Base-by-base conservation (phyloP, 169 alveolate species). In the Plasmodium vivax region DNA sequence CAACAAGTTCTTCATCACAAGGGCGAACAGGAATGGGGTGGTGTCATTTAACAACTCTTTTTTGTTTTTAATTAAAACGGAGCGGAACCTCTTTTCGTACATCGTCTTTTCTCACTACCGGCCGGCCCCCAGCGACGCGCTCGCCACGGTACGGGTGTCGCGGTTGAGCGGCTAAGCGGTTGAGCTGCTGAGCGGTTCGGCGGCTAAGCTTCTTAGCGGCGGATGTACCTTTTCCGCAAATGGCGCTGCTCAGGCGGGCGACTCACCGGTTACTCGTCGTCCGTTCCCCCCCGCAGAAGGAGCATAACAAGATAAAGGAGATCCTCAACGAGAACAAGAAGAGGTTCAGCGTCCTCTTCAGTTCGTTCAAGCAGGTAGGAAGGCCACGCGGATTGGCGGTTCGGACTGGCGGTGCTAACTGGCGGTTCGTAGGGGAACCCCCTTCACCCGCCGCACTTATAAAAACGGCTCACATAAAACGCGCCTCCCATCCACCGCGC, bases 301-400 rank as follows among this genome's bases (percentile, higher is more conserved):
- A 84, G 54, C 75, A 85, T 16, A 85, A 43, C 9, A 75, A 54
- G 87, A 45, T 75, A 85, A 51, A 77, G 56, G 93, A 85, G 10
- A 85, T 85, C 14, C 58, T 85, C n/a, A 85, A 85, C 36, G 85
- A 75, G 47, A 85, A 85, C 93, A 51, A 77, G 68, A 75, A 74
- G 68, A 85, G 47, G 51, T 85, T 85, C 34, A 85, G 93, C 41
- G 85, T 38, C 2, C 77, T 85, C 30, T 85, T 85, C 71, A 85
- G 81, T 73, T 51, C 84, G 30, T 85, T 85, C 45, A 85, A 54
- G 71, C 19, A 85, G 85, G 93, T 85, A 84, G 32, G 34, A 71
- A 71, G 74, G 32, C 0, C 8, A 41, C 23, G 45, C 58, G 4
- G 4, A 1, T 8, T n/a, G 27, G 27, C 27, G 27, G 27, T 2